These are phyloP conservation scores for Colletotrichum brevisporum DNA, from an alignment of 2,329 filamentous ascomycete genomes.

Conservation along the genomic window DNA sequence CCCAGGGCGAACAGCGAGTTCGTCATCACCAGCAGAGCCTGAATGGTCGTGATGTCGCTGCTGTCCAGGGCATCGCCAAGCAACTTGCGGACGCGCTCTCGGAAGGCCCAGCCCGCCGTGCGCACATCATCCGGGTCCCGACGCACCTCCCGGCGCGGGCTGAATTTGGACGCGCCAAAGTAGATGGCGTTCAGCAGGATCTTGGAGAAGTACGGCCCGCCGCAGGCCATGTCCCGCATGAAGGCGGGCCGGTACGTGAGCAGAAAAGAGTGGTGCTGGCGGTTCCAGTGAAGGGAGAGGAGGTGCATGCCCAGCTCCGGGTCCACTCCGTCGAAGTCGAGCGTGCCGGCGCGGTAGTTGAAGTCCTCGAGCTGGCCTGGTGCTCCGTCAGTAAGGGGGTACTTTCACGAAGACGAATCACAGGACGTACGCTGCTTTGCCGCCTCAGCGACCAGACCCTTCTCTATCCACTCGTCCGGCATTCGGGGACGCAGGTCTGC, in stretches of 20 bases:
- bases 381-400: background rate
- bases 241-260: constrained; percentile 67
- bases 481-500: constrained; percentile 45
- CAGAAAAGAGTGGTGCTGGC: constrained; percentile 63
- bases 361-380: constrained; percentile 63
- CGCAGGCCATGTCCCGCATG: constrained; percentile 66
- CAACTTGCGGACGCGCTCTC: constrained; percentile 60
- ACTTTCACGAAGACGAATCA: background rate
- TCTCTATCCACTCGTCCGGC: constrained; percentile 58
- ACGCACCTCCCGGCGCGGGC: constrained; percentile 59
- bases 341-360: constrained; percentile 58
- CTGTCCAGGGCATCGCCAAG: constrained; percentile 61
- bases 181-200: constrained; percentile 69
- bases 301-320: constrained; percentile 66
- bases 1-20: constrained; percentile 64
- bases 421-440: constrained; percentile 55
- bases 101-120: constrained; percentile 64
- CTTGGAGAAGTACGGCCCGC: constrained; percentile 70
- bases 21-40: constrained; percentile 66
- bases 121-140: constrained; percentile 59
- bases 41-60: constrained; percentile 68
- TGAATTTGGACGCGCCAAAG: constrained; percentile 62
- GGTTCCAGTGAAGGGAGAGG: constrained; percentile 66
- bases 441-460: constrained; percentile 62
- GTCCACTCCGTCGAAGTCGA: constrained; percentile 70